Conservation (phyloP, 306 rosid genomes). For the Vigna hirtella region DNA sequence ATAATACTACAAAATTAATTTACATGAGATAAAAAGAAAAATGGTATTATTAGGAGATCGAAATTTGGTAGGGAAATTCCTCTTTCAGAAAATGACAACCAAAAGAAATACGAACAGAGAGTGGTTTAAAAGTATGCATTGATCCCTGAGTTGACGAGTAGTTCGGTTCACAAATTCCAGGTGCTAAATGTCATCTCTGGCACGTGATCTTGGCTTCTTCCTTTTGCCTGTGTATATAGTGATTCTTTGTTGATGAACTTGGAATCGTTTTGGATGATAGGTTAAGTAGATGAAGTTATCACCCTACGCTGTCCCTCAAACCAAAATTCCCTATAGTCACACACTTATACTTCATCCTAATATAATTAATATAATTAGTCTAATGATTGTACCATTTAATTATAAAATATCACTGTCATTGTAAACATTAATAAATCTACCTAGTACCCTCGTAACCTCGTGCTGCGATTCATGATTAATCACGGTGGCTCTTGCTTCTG, state of each 20-base stretch:
- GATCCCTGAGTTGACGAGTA: conserved; percentile 38
- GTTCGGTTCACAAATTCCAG: conserved; percentile 35
- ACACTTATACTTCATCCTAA: neutral
- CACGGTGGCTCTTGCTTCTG: neutral
- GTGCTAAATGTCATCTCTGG: conserved; percentile 28
- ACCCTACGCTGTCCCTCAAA: neutral
- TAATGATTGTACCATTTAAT: too few species aligned
- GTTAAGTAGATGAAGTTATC: conserved; percentile 40
- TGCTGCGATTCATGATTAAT: neutral
- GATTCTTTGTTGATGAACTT: conserved; percentile 4
- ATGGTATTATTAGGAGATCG: neutral
- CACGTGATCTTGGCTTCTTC: conserved; percentile 48
- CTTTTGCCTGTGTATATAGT: conserved; percentile 26
- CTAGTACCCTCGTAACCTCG: neutral
- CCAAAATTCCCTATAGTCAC: conserved; percentile 19
- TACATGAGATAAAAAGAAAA: neutral
- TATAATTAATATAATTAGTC: neutral
- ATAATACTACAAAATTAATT: too few species aligned
- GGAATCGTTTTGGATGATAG: conserved; percentile 34
- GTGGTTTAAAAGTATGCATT: conserved; percentile 10
- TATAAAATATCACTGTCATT: too few species aligned
- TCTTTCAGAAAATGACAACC: conserved; percentile 36
- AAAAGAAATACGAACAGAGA: neutral
- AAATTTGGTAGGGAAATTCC: neutral
- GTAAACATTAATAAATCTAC: too few species aligned